A percentile compares a stretch with the other conserved stretches of the same genome.
phyloP scores from a whole-genome alignment of 75 land plant species.

The Picea glauca region DNA sequence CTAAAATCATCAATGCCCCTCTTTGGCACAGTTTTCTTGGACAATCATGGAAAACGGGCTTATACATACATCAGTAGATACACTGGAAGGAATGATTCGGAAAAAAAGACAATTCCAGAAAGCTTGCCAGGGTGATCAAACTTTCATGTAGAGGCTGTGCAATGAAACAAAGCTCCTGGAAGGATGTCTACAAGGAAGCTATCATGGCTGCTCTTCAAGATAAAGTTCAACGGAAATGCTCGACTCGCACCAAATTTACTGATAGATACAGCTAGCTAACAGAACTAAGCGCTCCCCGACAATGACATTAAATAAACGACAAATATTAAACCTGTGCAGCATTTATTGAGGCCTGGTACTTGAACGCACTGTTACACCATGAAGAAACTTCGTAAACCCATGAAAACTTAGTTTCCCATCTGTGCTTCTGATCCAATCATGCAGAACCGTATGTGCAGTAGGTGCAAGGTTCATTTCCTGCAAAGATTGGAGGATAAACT shows the following conservation, averaged over 20 bases:
- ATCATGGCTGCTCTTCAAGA: not conserved
- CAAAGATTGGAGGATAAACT: not conserved
- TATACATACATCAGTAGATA: conserved; percentile 14
- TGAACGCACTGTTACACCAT: conserved; percentile 66
- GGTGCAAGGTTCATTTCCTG: conserved; percentile 61
- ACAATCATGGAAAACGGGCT: conserved; percentile 10
- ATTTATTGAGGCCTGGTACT: conserved; percentile 45
- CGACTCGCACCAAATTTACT: not conserved
- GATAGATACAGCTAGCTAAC: not conserved
- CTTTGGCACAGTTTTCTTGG: conserved; percentile 13
- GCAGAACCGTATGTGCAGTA: conserved; percentile 47
- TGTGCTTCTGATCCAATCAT: conserved; percentile 68
- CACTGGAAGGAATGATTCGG: conserved; percentile 6
- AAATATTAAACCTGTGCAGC: conserved; percentile 2
- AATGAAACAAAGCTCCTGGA: conserved; percentile 1
- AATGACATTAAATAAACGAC: conserved; percentile 8
- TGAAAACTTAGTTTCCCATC: conserved; percentile 77
- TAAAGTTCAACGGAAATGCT: not conserved
- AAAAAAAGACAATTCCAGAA: conserved; percentile 9
- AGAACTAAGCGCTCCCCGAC: conserved; percentile 10
- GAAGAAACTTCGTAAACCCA: conserved; percentile 84
- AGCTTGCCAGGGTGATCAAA: conserved; percentile 2
- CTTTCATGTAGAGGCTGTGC: not conserved
- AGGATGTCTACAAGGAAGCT: not conserved
- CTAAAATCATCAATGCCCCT: conserved; percentile 9